Percentiles rank a stretch among this genome's conserved stretches.
Conservation (phyloP, 345 rosid species). For the Hibiscus trionum region DNA sequence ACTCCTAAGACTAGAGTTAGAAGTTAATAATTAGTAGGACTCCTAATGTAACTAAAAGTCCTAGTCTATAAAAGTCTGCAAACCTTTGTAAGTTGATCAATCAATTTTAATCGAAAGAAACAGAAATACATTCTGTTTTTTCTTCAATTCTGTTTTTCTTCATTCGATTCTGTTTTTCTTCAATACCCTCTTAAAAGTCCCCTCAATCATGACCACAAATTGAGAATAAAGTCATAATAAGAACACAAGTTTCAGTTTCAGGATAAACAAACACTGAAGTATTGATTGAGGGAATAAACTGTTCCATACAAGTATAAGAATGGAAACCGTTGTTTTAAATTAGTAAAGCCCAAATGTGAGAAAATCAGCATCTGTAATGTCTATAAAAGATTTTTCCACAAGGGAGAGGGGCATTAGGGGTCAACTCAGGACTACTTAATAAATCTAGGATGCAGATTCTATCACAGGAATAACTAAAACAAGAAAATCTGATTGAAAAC, state of each 20-base stretch:
- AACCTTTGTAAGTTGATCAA: no score
- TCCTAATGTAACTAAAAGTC: no score
- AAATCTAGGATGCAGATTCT: constrained; percentile 3
- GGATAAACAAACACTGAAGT: not conserved
- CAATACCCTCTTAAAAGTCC: not conserved
- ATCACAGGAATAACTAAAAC: not conserved
- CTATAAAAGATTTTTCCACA: not conserved
- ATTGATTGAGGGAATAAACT: not conserved
- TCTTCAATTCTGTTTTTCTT: no score
- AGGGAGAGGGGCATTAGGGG: not conserved
- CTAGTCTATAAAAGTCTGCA: no score
- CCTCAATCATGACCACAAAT: not conserved
- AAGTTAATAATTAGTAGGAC: no score
- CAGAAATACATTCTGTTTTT: no score
- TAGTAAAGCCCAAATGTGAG: not conserved
- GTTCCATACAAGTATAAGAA: no score
- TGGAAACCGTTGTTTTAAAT: not conserved
- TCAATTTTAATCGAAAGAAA: no score
- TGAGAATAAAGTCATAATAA: not conserved
- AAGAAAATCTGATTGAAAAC: constrained; percentile 21
- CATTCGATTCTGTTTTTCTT: no score
- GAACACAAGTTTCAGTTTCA: not conserved
- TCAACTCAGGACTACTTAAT: not conserved
- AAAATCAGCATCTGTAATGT: not conserved
- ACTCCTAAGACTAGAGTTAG: no score